Evolutionary conservation across 192 early-diverging fungal genomes (phyloP).

Genomic region (Chytriomyces sp.): DNA sequence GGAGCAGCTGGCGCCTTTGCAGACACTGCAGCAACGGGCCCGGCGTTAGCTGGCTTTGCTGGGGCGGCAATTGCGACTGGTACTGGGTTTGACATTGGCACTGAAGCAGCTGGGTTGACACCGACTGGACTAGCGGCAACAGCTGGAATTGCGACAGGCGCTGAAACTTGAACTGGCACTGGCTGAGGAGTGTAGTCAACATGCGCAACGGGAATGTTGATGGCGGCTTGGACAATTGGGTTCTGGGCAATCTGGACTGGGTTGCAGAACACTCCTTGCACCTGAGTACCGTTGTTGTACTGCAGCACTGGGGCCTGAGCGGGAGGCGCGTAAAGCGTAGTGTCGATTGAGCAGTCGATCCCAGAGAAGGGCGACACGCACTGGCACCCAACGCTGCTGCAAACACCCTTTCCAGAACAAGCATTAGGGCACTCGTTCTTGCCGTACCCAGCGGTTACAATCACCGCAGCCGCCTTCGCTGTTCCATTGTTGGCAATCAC

Average conservation of each 20-base stretch:
- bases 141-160: background rate
- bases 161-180: background rate
- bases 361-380: slow-evolving; percentile 15
- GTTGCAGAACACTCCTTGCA: background rate
- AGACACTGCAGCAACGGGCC: no score
- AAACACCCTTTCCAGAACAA: slow-evolving; percentile 10
- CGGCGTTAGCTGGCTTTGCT: no score
- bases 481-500: background rate
- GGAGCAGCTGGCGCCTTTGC: no score
- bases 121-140: background rate
- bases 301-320: no score
- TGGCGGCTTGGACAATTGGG: background rate
- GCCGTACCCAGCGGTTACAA: background rate
- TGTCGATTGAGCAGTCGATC: slow-evolving; percentile 15
- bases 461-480: slow-evolving; percentile 1
- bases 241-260: background rate
- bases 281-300: background rate
- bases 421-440: background rate
- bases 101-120: no score
- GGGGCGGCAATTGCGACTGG: no score
- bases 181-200: background rate
- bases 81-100: no score
- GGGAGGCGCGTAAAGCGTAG: background rate
- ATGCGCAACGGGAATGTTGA: background rate
- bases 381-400: slow-evolving; percentile 7